Evolutionary conservation across 352 stramenopile species (phyloP), one percentile per base, ranked within the genome.

Genomic region (Elongisporangium senticosum): DNA sequence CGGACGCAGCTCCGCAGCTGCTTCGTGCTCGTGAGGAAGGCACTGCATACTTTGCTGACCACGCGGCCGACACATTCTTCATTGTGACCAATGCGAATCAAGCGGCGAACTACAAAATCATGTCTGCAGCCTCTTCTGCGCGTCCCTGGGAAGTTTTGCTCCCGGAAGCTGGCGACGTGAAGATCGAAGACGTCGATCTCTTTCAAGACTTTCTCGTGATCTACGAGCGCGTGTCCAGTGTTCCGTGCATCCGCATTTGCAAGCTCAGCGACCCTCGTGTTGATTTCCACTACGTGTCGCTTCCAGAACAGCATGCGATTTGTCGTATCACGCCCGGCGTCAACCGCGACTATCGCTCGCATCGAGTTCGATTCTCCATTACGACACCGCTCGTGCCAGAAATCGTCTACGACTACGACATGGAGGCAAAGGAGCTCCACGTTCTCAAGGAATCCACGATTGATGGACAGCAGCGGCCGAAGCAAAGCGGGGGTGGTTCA

Each of bases 111-210:
- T 95, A 92, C 69, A 93, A 95, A 57, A 87, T 94, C 51, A 59
- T 75, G 26, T 39, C 13, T 4, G 19, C 15, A 22, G 14, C 14
- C 15, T 24, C 53, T 8, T 8, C 26, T 19, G 54, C 55, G 0
- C 17, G 51, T 19, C 6, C 53, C 17, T 91, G 79, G 82, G 24
- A 68, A 26, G 79, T 70, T 15, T 67, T 89, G 39, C 49, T 93
- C 13, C 69, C 79, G 2, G 77, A 89, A 26, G 58, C 81, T 0
- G 26, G 58, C 26, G 72, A 86, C 26, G 83, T 91, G 14, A 94
- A 96, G 59, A 90, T 96, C 59, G 88, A 96, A 43, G 88, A 96
- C 56, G 73, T 96, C 10, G 88, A 96, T 61, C 55, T 96, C 20
- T 93, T 93, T 51, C 51, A 86, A n/a, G 61, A 89, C 7, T 86